Percentiles rank a stretch among this genome's conserved stretches.
Evolutionary conservation across 2,329 filamentous ascomycete species (phyloP).

Genomic region (Alternaria triticina): DNA sequence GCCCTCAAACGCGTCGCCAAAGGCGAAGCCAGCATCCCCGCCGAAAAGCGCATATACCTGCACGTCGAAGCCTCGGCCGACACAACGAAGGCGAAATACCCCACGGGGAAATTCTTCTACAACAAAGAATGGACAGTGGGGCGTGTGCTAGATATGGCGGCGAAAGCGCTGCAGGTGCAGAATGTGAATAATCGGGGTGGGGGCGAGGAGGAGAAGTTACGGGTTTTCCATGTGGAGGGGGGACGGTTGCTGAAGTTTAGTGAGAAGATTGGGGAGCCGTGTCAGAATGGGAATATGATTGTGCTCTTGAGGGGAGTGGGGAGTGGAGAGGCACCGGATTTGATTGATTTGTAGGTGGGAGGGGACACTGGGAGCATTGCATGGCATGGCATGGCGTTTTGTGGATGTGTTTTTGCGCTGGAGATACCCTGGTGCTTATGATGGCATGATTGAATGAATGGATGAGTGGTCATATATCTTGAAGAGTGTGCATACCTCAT

Average conservation of each 20-base stretch:
- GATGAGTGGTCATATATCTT: background rate
- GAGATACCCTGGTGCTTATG: conserved; percentile 19
- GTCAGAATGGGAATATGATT: conserved; percentile 86
- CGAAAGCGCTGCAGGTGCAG: conserved; percentile 76
- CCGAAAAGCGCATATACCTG: conserved; percentile 87
- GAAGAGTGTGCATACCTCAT: background rate
- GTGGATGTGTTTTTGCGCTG: background rate
- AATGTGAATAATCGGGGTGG: conserved; percentile 83
- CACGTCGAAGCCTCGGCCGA: conserved; percentile 89
- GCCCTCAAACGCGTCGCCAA: conserved; percentile 86
- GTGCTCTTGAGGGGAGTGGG: conserved; percentile 88
- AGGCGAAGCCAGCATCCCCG: conserved; percentile 80
- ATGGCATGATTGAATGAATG: background rate
- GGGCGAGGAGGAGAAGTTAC: conserved; percentile 77
- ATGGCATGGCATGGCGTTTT: conserved; percentile 3
- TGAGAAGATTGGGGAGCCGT: conserved; percentile 77
- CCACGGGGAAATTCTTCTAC: conserved; percentile 63
- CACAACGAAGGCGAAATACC: conserved; percentile 82
- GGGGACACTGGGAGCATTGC: background rate
- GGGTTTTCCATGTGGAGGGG: conserved; percentile 92
- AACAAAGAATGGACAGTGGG: conserved; percentile 84
- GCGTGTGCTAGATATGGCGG: conserved; percentile 77
- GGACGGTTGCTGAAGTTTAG: conserved; percentile 85
- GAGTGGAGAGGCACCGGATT: conserved; percentile 69
- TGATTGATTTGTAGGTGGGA: conserved; percentile 62